Percentiles rank a stretch among this genome's conserved stretches.
Evolutionary conservation across 352 stramenopile species (phyloP).

Genomic region (Phytopythium sindhum): DNA sequence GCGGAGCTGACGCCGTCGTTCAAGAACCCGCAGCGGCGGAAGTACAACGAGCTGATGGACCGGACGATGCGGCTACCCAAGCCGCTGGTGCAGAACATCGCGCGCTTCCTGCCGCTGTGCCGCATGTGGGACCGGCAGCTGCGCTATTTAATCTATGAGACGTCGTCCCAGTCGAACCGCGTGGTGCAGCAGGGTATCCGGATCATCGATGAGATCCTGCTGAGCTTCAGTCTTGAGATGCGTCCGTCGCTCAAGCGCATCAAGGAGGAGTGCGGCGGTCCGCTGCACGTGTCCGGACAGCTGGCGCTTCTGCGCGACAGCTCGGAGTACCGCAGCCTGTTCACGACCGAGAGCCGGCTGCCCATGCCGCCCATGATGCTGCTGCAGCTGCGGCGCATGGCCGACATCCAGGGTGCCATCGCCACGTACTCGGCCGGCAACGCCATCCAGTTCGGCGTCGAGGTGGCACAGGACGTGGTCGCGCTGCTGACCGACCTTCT

Average conservation of each 20-base stretch:
- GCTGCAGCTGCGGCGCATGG: conserved; percentile 61
- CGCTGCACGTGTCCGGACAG: conserved; percentile 50
- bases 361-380: conserved; percentile 56
- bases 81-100: conserved; percentile 79
- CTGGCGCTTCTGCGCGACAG: conserved; percentile 72
- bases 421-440: conserved; percentile 49
- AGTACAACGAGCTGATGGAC: conserved; percentile 57
- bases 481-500: conserved; percentile 63
- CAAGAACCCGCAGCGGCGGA: conserved; percentile 38
- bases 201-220: conserved; percentile 81
- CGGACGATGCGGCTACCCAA: conserved; percentile 69
- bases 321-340: conserved; percentile 50
- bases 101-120: conserved; percentile 67
- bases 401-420: conserved; percentile 77
- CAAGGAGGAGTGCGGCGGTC: conserved; percentile 36
- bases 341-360: conserved; percentile 46
- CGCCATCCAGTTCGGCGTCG: conserved; percentile 73
- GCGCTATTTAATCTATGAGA: conserved; percentile 76
- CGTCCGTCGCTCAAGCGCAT: conserved; percentile 47
- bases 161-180: conserved; percentile 61
- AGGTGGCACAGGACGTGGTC: conserved; percentile 81
- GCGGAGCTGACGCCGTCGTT: conserved; percentile 39
- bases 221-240: conserved; percentile 68
- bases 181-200: conserved; percentile 78
- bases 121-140: conserved; percentile 79